Conservation (phyloP, 805 yeast species). For the Pichia membranifaciens region DNA sequence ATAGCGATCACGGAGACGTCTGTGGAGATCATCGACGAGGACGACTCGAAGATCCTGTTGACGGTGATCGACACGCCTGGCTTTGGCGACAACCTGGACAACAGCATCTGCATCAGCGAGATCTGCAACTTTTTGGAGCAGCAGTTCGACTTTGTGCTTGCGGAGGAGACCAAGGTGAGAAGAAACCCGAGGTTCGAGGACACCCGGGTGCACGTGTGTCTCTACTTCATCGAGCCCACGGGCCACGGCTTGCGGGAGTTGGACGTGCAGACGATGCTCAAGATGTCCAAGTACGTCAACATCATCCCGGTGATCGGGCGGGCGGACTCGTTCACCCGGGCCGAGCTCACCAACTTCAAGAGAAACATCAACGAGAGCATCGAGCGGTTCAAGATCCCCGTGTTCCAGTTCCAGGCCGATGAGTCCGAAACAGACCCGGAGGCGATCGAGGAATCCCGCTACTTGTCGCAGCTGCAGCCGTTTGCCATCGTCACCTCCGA, state of each 20-base stretch:
- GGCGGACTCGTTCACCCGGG: constrained; percentile 64
- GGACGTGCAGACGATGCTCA: constrained; percentile 68
- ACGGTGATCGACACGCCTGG: constrained; percentile 58
- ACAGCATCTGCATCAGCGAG: constrained; percentile 59
- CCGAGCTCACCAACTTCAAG: constrained; percentile 56
- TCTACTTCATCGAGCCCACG: constrained; percentile 66
- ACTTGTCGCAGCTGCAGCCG: constrained; percentile 60
- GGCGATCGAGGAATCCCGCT: constrained; percentile 61
- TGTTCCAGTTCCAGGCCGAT: constrained; percentile 66
- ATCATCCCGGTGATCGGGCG: constrained; percentile 65
- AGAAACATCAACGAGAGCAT: constrained; percentile 56
- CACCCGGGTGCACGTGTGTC: constrained; percentile 66
- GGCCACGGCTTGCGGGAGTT: constrained; percentile 77
- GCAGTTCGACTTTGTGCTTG: constrained; percentile 71
- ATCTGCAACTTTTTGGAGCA: constrained; percentile 63
- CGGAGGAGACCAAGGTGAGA: constrained; percentile 80
- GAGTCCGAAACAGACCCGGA: constrained; percentile 61
- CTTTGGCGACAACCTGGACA: constrained; percentile 54
- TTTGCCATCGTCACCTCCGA: constrained; percentile 70
- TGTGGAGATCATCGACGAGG: constrained; percentile 58
- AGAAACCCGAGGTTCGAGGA: constrained; percentile 82
- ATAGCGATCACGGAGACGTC: constrained; percentile 65
- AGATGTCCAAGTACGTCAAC: constrained; percentile 64
- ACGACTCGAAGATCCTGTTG: constrained; percentile 47
- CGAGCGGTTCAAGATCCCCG: constrained; percentile 63